These are phyloP conservation scores for Neonothopanus nambi DNA, from an alignment of 1,284 basidiomycete genomes.

Conservation along the genomic window DNA sequence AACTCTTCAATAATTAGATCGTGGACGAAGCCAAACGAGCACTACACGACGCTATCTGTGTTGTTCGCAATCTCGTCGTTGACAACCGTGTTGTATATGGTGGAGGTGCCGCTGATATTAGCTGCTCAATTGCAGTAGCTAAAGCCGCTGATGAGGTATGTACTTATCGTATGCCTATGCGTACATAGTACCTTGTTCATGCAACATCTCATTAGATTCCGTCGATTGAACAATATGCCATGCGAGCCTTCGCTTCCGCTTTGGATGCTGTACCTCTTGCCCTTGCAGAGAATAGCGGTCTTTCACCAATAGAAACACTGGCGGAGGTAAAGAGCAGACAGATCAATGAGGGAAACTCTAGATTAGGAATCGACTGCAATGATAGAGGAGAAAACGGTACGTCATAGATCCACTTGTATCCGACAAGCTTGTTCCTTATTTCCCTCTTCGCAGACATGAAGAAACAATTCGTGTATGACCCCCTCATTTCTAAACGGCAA, in stretches of 20 bases:
- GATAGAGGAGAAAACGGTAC: constrained; percentile 83
- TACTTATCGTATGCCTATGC: constrained; percentile 1
- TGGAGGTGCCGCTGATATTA: constrained; percentile 97
- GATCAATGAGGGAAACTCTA: constrained; percentile 83
- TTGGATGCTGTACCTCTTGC: constrained; percentile 93
- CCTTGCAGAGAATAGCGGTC: constrained; percentile 95
- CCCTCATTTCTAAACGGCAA: constrained; percentile 95
- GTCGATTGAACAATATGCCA: constrained; percentile 98
- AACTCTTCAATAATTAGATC: constrained; percentile 55
- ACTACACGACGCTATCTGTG: constrained; percentile 96
- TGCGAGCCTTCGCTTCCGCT: constrained; percentile 96
- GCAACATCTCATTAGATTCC: constrained; percentile 62
- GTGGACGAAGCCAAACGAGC: constrained; percentile 99
- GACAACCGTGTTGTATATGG: constrained; percentile 99
- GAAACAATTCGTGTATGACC: constrained; percentile 96
- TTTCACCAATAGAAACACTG: constrained; percentile 95
- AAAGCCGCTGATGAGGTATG: constrained; percentile 91
- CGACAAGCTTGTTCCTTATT: not conserved
- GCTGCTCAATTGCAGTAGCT: constrained; percentile 89
- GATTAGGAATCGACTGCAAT: constrained; percentile 92
- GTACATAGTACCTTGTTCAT: not conserved
- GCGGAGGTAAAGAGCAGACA: constrained; percentile 94
- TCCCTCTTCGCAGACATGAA: constrained; percentile 79
- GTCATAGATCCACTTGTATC: constrained; percentile 26
- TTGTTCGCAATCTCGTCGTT: constrained; percentile 91